phyloP scores from a whole-genome alignment of 208 protist genomes.

The Angomonas ambiguus region DNA sequence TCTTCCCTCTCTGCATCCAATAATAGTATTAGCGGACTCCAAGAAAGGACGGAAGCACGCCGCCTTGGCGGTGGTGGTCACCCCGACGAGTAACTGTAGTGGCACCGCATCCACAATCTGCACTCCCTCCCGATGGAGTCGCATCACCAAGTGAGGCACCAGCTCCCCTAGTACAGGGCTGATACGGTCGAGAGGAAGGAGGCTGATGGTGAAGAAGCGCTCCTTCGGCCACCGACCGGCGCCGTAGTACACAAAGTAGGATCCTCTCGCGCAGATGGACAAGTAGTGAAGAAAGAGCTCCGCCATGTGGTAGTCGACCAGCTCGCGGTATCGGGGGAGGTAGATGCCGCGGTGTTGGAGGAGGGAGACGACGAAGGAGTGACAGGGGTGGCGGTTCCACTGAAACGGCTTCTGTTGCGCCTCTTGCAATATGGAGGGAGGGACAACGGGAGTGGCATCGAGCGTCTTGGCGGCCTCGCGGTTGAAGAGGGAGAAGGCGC shows the following conservation, averaged over 20 bases:
- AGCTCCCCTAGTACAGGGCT: constrained; percentile 21
- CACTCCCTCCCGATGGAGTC: constrained; percentile 48
- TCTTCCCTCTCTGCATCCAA: constrained; percentile 50
- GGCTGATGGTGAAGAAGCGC: constrained; percentile 69
- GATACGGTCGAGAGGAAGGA: constrained; percentile 42
- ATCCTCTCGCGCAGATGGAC: constrained; percentile 43
- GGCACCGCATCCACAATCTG: constrained; percentile 50
- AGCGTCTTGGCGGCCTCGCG: too few species aligned
- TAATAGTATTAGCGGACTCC: constrained; percentile 32
- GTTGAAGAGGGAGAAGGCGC: too few species aligned
- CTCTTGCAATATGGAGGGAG: constrained; percentile 30
- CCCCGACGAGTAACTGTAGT: constrained; percentile 56
- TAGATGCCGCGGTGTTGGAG: constrained; percentile 62
- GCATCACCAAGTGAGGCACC: constrained; percentile 45
- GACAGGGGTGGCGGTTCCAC: constrained; percentile 60
- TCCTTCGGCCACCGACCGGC: constrained; percentile 51
- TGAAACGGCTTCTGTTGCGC: constrained; percentile 21
- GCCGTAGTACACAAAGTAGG: constrained; percentile 76
- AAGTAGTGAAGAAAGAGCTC: constrained; percentile 73
- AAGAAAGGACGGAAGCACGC: constrained; percentile 55
- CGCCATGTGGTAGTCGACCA: constrained; percentile 85
- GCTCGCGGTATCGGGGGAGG: constrained; percentile 39
- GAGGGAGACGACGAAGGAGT: constrained; percentile 50
- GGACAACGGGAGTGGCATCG: constrained; percentile 60
- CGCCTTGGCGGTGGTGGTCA: constrained; percentile 38